These are phyloP conservation scores for Gaeumannomyces tritici DNA, from an alignment of 2,329 filamentous ascomycete species.

Conservation along the genomic window DNA sequence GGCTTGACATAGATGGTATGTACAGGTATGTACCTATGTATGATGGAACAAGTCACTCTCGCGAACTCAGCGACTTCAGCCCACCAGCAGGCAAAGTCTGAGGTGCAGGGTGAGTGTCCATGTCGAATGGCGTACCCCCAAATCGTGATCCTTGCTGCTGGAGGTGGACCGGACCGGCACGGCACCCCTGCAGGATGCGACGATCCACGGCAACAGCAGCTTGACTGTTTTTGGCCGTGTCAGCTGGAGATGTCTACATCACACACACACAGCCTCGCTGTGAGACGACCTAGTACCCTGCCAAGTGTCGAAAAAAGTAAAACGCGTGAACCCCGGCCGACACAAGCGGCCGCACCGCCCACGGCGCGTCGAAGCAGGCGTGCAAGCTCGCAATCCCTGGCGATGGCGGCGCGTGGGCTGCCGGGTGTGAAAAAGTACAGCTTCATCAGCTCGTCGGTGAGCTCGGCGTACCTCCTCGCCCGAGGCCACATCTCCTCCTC, in stretches of 20 bases:
- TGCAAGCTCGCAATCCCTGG: slow-evolving; percentile 22
- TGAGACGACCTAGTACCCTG: too few species aligned
- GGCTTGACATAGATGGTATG: too few species aligned
- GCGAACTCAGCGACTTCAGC: too few species aligned
- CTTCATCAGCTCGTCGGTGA: slow-evolving; percentile 23
- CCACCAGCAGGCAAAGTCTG: background rate
- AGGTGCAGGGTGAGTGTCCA: background rate
- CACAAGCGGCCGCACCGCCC: background rate
- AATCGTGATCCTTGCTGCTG: background rate
- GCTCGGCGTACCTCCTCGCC: slow-evolving; percentile 16
- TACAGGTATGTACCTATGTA: too few species aligned
- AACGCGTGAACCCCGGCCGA: background rate
- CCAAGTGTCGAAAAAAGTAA: background rate
- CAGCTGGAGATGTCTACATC: too few species aligned
- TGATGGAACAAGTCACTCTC: too few species aligned
- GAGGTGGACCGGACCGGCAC: background rate
- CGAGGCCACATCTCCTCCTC: slow-evolving; percentile 29
- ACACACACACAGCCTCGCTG: too few species aligned
- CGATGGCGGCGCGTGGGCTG: slow-evolving; percentile 32
- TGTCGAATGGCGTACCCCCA: background rate
- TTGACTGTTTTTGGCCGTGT: background rate
- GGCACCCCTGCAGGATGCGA: background rate
- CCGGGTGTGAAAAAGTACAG: slow-evolving; percentile 37
- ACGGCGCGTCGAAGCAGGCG: slow-evolving; percentile 8
- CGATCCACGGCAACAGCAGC: background rate